A percentile compares a stretch with the other conserved stretches of the same genome.
Conservation (phyloP, 805 yeast species). For the Cyberlindnera euphorbiae region DNA sequence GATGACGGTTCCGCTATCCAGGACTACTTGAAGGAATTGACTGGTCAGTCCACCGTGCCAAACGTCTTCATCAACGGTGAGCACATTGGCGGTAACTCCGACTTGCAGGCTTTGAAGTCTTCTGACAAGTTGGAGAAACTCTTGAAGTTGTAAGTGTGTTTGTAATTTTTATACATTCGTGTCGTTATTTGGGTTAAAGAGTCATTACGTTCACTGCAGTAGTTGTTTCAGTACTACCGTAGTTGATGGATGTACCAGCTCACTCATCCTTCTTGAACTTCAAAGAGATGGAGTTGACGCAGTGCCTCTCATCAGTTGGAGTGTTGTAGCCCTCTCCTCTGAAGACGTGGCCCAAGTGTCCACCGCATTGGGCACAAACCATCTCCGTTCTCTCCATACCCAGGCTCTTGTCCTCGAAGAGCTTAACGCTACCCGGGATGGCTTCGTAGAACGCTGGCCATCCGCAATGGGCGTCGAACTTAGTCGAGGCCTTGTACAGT, state of each 20-base stretch:
- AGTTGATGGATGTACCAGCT: too few species aligned
- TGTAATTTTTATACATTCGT: not conserved
- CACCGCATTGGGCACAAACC: slow-evolving; percentile 83
- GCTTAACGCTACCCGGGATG: slow-evolving; percentile 68
- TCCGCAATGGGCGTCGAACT: slow-evolving; percentile 90
- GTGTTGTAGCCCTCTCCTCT: slow-evolving; percentile 82
- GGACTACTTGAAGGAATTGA: slow-evolving; percentile 65
- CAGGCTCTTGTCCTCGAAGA: slow-evolving; percentile 51
- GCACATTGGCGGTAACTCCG: slow-evolving; percentile 95
- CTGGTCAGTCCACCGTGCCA: slow-evolving; percentile 94
- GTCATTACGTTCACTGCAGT: too few species aligned
- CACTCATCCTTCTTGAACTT: slow-evolving; percentile 40
- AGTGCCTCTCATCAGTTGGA: slow-evolving; percentile 90
- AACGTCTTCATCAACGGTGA: slow-evolving; percentile 85
- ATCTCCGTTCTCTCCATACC: slow-evolving; percentile 91
- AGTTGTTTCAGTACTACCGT: too few species aligned
- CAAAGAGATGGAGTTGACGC: slow-evolving; percentile 84
- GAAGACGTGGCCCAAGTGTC: slow-evolving; percentile 94
- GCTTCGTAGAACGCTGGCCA: slow-evolving; percentile 98
- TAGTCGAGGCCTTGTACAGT: slow-evolving; percentile 70
- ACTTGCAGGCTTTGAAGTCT: slow-evolving; percentile 66
- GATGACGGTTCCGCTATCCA: slow-evolving; percentile 82
- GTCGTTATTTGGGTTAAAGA: too few species aligned
- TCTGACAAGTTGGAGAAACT: slow-evolving; percentile 51
- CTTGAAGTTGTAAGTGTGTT: slow-evolving; percentile 23